A percentile compares a stretch with the other conserved stretches of the same genome.
Conservation (phyloP, 2,329 filamentous ascomycete species). For the Emmonsia crescens region DNA sequence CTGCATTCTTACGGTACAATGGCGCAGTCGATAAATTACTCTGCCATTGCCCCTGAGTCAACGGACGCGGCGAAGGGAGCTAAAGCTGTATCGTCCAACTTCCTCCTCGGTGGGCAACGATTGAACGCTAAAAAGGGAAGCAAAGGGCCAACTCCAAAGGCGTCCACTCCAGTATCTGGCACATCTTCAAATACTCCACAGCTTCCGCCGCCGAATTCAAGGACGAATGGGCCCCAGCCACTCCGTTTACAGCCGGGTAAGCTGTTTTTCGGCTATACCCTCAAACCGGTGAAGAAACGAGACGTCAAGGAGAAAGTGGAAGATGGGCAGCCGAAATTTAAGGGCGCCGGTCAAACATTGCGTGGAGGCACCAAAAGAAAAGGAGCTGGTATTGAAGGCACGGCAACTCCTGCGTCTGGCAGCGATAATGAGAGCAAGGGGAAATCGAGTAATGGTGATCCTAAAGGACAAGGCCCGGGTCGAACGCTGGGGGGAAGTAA, state of each 20-base stretch:
- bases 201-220: slow-evolving; percentile 34
- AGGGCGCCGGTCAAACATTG: slow-evolving; percentile 74
- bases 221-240: slow-evolving; percentile 72
- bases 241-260: slow-evolving; percentile 77
- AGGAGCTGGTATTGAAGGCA: slow-evolving; percentile 15
- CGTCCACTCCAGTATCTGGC: slow-evolving; percentile 59
- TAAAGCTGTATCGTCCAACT: slow-evolving; percentile 61
- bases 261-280: slow-evolving; percentile 91
- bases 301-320: slow-evolving; percentile 49
- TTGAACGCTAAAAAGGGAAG: slow-evolving; percentile 72
- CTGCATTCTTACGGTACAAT: slow-evolving; percentile 82
- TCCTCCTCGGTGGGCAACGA: slow-evolving; percentile 67
- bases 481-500: slow-evolving; percentile 6
- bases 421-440: slow-evolving; percentile 23
- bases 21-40: slow-evolving; percentile 97
- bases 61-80: slow-evolving; percentile 53
- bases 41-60: slow-evolving; percentile 71
- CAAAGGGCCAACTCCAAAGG: slow-evolving; percentile 62
- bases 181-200: slow-evolving; percentile 36
- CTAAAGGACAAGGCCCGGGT: slow-evolving; percentile 2
- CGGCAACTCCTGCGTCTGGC: slow-evolving; percentile 28
- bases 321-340: slow-evolving; percentile 61
- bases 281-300: slow-evolving; percentile 75
- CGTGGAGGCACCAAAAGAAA: slow-evolving; percentile 52
- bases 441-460: slow-evolving; percentile 10